Percentiles rank a stretch among this genome's conserved stretches.
phyloP scores from a whole-genome alignment of 768 basidiomycete species.

The Leccinum variicolor region DNA sequence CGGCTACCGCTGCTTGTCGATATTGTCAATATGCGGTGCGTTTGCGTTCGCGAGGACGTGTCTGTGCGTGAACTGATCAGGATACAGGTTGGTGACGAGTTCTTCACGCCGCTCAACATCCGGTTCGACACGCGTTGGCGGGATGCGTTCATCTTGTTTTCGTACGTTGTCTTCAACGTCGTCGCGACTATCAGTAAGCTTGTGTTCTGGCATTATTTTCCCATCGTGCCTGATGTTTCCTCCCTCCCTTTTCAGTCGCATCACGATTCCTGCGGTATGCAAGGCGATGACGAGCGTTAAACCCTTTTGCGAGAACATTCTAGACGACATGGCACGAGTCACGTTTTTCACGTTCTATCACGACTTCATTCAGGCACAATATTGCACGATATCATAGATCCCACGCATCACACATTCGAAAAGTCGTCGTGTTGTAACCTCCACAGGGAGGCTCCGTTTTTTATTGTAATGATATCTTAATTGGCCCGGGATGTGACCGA shows the following conservation, averaged over 20 bases:
- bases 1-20: conserved; percentile 56
- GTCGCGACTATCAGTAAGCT: conserved; percentile 49
- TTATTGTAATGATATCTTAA: background rate
- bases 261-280: conserved; percentile 72
- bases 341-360: background rate
- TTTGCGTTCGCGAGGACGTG: background rate
- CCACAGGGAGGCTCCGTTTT: background rate
- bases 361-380: background rate
- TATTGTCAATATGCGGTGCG: conserved; percentile 65
- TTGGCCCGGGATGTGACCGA: too few relatives aligned
- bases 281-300: conserved; percentile 41
- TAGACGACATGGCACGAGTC: background rate
- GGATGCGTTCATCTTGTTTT: conserved; percentile 63
- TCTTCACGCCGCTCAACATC: conserved; percentile 67
- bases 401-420: background rate
- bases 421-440: background rate
- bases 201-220: background rate
- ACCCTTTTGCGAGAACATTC: background rate
- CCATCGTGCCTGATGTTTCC: background rate
- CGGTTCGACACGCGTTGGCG: conserved; percentile 59
- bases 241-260: conserved; percentile 41
- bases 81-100: conserved; percentile 58
- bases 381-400: background rate
- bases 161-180: conserved; percentile 72
- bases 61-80: background rate